These are phyloP conservation scores for Thermochaetoides dissita DNA, from an alignment of 2,329 filamentous ascomycete species.

Conservation along the genomic window DNA sequence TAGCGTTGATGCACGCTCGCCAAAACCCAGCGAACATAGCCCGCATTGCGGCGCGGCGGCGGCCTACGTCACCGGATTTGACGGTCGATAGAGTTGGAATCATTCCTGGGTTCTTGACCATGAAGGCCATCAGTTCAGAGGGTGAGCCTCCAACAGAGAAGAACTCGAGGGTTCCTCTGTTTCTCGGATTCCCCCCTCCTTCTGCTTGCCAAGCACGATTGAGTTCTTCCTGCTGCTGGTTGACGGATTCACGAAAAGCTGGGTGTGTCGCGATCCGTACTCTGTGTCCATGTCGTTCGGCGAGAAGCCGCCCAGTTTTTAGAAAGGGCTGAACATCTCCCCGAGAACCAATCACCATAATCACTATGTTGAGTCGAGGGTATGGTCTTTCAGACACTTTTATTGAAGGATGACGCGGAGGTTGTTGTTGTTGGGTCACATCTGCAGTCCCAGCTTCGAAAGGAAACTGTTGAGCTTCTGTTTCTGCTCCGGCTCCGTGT, in stretches of 20 bases:
- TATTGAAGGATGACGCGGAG: background rate
- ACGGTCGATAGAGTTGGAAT: slow-evolving; percentile 62
- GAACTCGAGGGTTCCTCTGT: slow-evolving; percentile 49
- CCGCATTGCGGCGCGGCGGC: slow-evolving; percentile 54
- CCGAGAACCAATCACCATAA: slow-evolving; percentile 70
- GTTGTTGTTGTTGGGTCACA: slow-evolving; percentile 1
- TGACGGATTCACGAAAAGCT: slow-evolving; percentile 61
- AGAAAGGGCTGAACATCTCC: slow-evolving; percentile 74
- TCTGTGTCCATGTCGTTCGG: slow-evolving; percentile 57
- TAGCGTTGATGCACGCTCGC: slow-evolving; percentile 61
- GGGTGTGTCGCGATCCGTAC: slow-evolving; percentile 70
- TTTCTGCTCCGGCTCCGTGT: too few species aligned
- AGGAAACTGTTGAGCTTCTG: too few species aligned
- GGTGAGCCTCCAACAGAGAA: slow-evolving; percentile 70
- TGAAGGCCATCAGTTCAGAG: slow-evolving; percentile 71
- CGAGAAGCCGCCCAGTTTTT: slow-evolving; percentile 57
- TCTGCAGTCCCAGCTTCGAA: too few species aligned
- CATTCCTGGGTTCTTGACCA: slow-evolving; percentile 73
- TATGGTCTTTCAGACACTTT: background rate
- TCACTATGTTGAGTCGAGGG: slow-evolving; percentile 53
- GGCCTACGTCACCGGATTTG: slow-evolving; percentile 57
- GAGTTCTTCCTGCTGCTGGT: slow-evolving; percentile 21
- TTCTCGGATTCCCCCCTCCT: slow-evolving; percentile 28
- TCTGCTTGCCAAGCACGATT: too few species aligned
- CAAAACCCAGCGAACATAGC: slow-evolving; percentile 78